phyloP scores from a whole-genome alignment of 345 rosid genomes.

The Abelmoschus esculentus region DNA sequence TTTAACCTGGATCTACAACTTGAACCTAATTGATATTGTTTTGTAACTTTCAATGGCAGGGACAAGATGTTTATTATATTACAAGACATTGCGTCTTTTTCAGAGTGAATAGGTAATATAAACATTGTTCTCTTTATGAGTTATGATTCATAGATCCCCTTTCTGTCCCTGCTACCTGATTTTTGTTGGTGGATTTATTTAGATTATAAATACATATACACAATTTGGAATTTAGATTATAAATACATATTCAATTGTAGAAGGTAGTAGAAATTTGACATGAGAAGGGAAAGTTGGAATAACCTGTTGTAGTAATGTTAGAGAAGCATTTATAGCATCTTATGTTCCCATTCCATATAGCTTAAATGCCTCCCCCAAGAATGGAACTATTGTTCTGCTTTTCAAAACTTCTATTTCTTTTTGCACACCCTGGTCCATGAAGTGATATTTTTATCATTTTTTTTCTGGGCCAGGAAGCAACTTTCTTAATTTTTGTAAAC shows the following conservation, averaged over 20 bases:
- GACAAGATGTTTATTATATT: constrained; percentile 69
- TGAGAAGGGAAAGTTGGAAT: not conserved
- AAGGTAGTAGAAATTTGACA: not conserved
- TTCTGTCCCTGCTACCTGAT: not conserved
- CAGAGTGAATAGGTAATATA: constrained; percentile 65
- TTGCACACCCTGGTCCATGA: not conserved
- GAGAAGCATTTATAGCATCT: not conserved
- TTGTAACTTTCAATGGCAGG: constrained; percentile 30
- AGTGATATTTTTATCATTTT: not conserved
- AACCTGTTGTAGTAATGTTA: not conserved
- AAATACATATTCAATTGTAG: not conserved
- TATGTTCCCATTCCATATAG: not conserved
- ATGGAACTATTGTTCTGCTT: not conserved
- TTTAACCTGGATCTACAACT: not conserved
- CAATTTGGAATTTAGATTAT: not conserved
- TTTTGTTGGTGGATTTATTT: not conserved
- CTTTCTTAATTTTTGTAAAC: not conserved
- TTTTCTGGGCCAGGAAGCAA: not conserved
- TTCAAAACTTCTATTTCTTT: not conserved
- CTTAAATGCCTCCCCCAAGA: not conserved
- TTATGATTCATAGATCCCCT: not conserved
- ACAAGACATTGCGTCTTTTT: constrained; percentile 54
- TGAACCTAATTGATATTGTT: not conserved
- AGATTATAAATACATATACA: not conserved
- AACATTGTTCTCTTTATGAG: not conserved